Evolutionary conservation across 768 basidiomycete genomes (phyloP), one percentile per base, ranked within the genome.

Genomic region (Kwoniella dejecticola): DNA sequence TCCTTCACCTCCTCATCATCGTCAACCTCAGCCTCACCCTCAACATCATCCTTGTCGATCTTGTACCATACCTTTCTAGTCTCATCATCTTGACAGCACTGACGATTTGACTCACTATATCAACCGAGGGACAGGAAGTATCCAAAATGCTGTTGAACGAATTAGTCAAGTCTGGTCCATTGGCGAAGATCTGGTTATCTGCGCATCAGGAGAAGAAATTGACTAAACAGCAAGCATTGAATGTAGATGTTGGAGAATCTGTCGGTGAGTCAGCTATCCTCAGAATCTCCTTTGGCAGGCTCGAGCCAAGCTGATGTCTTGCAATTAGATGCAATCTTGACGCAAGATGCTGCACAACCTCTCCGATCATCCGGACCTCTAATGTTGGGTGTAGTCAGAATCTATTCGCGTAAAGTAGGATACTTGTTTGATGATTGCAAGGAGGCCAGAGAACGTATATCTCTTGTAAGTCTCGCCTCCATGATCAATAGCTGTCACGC

Each of bases 191-290:
- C 83, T 99, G 96, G 96, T 88, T 99, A 55, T 94, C 95, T 41
- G 95, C 96, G 1, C 95, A 97, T 83, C 93, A 95, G 87, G 93
- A 97, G 80, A 87, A 91, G 74, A 97, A 97, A 82, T 87, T 99
- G 72, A 92, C 90, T 69, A 99, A 98, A 80, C 87, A 88, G 26
- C 91, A 95, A 78, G 92, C 95, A 0, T 81, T 96, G 1, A 90
- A 93, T 74, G 94, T 94, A 0, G 91, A 96, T 79, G 96, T 99
- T 54, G 91, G 89, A 67, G 87, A 97, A 77, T 89, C 90, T 56
- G 91, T 95, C 69, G 90, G 91, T 88, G 68, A 67, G 88, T 13
- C 17, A 44, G n/a, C 36, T 19, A 19, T n/a, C n/a, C n/a, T n/a
- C n/a, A n/a, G n/a, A n/a, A n/a, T n/a, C n/a, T n/a, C n/a, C n/a